Base-by-base conservation (phyloP, 2,329 filamentous ascomycete genomes). In the Lachnellula arida region DNA sequence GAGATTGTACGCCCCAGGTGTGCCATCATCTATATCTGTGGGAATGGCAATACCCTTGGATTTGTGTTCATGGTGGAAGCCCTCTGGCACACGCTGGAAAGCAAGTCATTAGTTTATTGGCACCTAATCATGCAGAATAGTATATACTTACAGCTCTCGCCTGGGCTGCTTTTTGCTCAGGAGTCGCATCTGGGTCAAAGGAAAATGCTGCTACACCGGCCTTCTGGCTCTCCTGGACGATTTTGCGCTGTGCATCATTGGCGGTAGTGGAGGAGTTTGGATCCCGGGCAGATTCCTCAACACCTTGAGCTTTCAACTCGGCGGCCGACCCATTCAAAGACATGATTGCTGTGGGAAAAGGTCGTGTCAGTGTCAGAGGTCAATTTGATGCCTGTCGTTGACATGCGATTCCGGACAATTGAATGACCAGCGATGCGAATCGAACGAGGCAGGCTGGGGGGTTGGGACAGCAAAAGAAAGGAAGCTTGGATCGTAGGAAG, bases 131-230 rank as follows among this genome's bases (percentile, higher is more conserved):
- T 15, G 22, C 9, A 12, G 5, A 7, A 47, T 32, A 11, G 44
- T n/a, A 47, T 15, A 28, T 32, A 79, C 87, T 67, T 79, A 96
- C 91, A 69, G 86, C 82, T 78, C 81, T 78, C 22, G 88, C 86
- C 70, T 92, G 89, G 34, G 87, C 87, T 59, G 82, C 86, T 77
- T 99, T 99, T 72, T 96, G 81, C 70, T 91, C 89, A 0, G 87
- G 81, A 44, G 80, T 86, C 43, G 91, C 92, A 76, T 96, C 76
- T 0, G 94, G 91, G 69, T 99, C 82, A 75, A 97, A 99, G 60
- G 86, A 82, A 70, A 89, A 94, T 61, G 91, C 92, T 32, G 86
- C 76, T 23, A 88, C 83, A 43, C 94, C 94, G 12, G 87, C 89
- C 66, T 88, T 87, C 67, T 80, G 84, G 63, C 89, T 90, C 71